Evolutionary conservation across 2,329 filamentous ascomycete species (phyloP).

Genomic region (Nectriaceae sp.): DNA sequence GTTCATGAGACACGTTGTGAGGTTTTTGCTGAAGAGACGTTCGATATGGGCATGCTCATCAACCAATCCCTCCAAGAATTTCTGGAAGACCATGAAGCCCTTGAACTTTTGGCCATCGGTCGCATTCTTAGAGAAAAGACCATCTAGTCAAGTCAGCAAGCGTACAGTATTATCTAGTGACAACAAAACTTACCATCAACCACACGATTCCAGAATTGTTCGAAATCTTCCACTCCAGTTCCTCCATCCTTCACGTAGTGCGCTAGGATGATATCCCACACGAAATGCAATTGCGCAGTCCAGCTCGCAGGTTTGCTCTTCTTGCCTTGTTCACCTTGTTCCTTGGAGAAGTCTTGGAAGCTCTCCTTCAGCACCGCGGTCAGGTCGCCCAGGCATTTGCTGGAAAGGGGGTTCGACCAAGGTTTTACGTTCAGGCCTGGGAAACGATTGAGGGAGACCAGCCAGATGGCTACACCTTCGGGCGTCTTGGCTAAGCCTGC

Average conservation of each 20-base stretch:
- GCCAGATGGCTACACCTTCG: conserved; percentile 88
- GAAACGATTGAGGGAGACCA: conserved; percentile 67
- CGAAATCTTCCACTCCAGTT: conserved; percentile 54
- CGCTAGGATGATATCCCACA: conserved; percentile 78
- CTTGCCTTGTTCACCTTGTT: conserved; percentile 41
- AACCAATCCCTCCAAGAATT: conserved; percentile 61
- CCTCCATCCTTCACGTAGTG: conserved; percentile 46
- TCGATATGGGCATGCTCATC: conserved; percentile 49
- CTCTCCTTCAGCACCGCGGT: conserved; percentile 80
- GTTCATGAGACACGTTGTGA: conserved; percentile 81
- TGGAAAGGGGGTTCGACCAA: conserved; percentile 77
- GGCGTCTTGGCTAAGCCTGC: conserved; percentile 75
- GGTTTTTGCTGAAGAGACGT: conserved; percentile 77
- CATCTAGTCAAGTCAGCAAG: conserved; percentile 55
- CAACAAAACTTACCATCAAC: conserved; percentile 72
- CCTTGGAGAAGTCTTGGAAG: conserved; percentile 53
- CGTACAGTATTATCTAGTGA: not conserved
- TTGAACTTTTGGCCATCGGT: conserved; percentile 90
- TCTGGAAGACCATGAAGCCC: conserved; percentile 85
- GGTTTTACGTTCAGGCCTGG: conserved; percentile 65
- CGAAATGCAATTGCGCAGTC: conserved; percentile 81
- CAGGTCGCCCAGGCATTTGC: conserved; percentile 67
- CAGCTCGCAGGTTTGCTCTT: conserved; percentile 70
- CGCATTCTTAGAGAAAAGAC: conserved; percentile 78
- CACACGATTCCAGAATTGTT: conserved; percentile 81